phyloP scores from a whole-genome alignment of 768 basidiomycete genomes.

The Cyclocybe cylindracea region DNA sequence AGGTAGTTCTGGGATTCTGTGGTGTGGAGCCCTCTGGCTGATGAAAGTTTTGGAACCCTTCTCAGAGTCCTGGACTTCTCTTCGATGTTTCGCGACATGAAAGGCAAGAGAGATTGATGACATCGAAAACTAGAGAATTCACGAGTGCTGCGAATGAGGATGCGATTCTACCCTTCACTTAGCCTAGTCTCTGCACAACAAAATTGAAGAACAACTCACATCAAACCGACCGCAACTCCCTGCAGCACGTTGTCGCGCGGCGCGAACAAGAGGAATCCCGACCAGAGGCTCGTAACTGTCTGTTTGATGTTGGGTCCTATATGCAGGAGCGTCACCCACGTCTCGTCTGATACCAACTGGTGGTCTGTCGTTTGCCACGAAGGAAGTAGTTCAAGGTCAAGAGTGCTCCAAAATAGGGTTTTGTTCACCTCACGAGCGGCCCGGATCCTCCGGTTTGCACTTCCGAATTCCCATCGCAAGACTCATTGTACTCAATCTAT shows the following conservation, averaged over 20 bases:
- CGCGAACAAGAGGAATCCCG: conserved; percentile 31
- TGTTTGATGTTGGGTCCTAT: conserved; percentile 16
- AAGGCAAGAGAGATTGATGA: conserved; percentile 44
- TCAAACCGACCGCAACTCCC: conserved; percentile 46
- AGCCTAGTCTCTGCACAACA: not conserved
- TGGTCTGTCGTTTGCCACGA: too few species aligned
- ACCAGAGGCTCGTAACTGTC: conserved; percentile 27
- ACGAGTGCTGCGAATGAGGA: conserved; percentile 40
- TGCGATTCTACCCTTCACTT: conserved; percentile 34
- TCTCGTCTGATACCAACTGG: conserved; percentile 14
- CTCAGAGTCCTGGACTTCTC: conserved; percentile 42
- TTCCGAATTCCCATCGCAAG: too few species aligned
- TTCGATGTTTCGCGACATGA: conserved; percentile 42
- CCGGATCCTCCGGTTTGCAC: too few species aligned
- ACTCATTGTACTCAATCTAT: too few species aligned
- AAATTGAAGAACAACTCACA: conserved; percentile 24
- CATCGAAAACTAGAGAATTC: conserved; percentile 43
- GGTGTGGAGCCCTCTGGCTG: conserved; percentile 34
- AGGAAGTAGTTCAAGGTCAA: too few species aligned
- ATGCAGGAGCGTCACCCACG: conserved; percentile 16
- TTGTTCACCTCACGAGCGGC: too few species aligned
- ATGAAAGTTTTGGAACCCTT: conserved; percentile 29
- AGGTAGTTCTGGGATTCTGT: too few species aligned
- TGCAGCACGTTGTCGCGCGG: conserved; percentile 47
- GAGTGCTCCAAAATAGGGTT: too few species aligned